Conservation (phyloP, 1,284 basidiomycete genomes). For the Cryptococcus sp. region DNA sequence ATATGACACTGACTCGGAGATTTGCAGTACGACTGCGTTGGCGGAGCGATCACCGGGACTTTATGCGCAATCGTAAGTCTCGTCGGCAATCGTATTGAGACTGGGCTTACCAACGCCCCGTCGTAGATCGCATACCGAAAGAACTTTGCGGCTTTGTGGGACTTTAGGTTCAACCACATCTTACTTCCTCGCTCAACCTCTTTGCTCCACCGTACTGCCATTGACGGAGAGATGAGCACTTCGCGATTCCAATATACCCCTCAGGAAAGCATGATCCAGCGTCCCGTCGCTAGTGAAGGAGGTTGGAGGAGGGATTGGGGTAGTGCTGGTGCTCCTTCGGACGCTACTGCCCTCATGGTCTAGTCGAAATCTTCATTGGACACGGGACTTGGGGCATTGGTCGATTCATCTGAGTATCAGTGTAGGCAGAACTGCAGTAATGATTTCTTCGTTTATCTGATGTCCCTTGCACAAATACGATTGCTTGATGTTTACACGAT, state of each 20-base stretch:
- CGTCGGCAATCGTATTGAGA: background rate
- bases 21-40: slow-evolving; percentile 61
- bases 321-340: slow-evolving; percentile 33
- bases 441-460: no score
- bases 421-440: no score
- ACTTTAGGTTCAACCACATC: slow-evolving; percentile 64
- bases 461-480: no score
- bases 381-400: no score
- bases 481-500: no score
- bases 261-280: slow-evolving; percentile 27
- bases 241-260: slow-evolving; percentile 32
- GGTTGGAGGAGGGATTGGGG: slow-evolving; percentile 35
- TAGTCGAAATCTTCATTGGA: background rate
- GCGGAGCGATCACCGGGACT: slow-evolving; percentile 59
- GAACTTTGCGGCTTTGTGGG: slow-evolving; percentile 60
- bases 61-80: slow-evolving; percentile 54
- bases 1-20: no score
- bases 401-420: no score
- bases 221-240: slow-evolving; percentile 16
- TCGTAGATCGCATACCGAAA: slow-evolving; percentile 57
- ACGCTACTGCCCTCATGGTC: slow-evolving; percentile 29
- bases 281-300: slow-evolving; percentile 34
- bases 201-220: slow-evolving; percentile 29
- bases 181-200: slow-evolving; percentile 54
- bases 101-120: background rate